Conservation (phyloP, 257 asterid species). For the Coffea canephora region DNA sequence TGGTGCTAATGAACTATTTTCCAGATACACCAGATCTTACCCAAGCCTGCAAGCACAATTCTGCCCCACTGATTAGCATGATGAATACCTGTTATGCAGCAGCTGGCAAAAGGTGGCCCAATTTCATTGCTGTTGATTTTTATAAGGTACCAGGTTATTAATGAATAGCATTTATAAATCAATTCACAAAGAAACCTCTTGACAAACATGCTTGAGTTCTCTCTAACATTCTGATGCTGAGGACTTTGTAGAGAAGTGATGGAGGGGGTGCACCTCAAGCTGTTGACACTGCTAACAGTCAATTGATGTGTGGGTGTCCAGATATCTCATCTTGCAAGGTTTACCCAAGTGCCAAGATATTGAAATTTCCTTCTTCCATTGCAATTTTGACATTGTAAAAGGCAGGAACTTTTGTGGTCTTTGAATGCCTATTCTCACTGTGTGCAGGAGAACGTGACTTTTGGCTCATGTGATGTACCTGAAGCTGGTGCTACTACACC, state of each 20-base stretch:
- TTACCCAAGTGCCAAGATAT: slow-evolving; percentile 1
- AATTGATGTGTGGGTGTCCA: slow-evolving; percentile 77
- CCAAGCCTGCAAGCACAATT: slow-evolving; percentile 79
- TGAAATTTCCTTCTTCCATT: not conserved
- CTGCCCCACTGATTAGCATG: slow-evolving; percentile 72
- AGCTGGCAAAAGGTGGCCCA: slow-evolving; percentile 86
- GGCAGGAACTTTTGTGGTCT: not conserved
- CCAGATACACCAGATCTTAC: slow-evolving; percentile 63
- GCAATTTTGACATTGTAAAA: not conserved
- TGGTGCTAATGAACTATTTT: slow-evolving; percentile 83
- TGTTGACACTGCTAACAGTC: slow-evolving; percentile 79
- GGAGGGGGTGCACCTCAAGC: slow-evolving; percentile 94
- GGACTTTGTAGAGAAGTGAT: slow-evolving; percentile 76
- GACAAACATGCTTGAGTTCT: not conserved
- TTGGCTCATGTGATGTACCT: slow-evolving; percentile 65
- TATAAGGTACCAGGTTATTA: slow-evolving; percentile 52
- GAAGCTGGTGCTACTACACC: slow-evolving; percentile 37
- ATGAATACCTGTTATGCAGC: slow-evolving; percentile 73
- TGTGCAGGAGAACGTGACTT: slow-evolving; percentile 60
- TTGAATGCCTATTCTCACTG: slow-evolving; percentile 5
- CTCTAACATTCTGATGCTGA: not conserved
- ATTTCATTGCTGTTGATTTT: slow-evolving; percentile 84
- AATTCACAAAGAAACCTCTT: not conserved
- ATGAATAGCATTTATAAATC: not conserved
- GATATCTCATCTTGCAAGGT: slow-evolving; percentile 73